Evolutionary conservation across 139 green algal species (phyloP).

Genomic region (Micractinium conductrix): DNA sequence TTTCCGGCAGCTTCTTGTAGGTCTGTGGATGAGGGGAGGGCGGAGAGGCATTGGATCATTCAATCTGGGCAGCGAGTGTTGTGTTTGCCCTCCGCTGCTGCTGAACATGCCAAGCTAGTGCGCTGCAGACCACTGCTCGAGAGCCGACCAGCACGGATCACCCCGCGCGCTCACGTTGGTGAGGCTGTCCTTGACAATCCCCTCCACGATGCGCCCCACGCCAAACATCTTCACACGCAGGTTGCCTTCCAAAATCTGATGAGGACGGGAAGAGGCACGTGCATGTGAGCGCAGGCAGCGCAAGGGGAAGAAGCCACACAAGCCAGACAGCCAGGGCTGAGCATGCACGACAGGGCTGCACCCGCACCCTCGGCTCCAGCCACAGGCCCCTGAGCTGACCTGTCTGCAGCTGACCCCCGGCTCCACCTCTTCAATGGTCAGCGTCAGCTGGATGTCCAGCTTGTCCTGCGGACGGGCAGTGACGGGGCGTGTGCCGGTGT

Average conservation of each 20-base stretch:
- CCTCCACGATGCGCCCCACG: constrained; percentile 51
- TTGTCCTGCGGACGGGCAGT: too few species aligned
- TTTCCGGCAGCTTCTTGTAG: constrained; percentile 46
- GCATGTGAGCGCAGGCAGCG: not conserved
- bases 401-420: constrained; percentile 33
- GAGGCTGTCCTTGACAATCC: constrained; percentile 45
- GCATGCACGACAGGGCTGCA: not conserved
- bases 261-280: not conserved
- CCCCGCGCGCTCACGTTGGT: constrained; percentile 17
- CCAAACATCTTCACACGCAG: constrained; percentile 47
- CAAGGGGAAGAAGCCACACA: not conserved
- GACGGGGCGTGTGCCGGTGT: too few species aligned
- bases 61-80: not conserved
- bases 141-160: not conserved
- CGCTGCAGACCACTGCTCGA: not conserved
- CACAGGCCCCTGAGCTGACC: constrained; percentile 2
- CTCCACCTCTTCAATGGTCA: constrained; percentile 46
- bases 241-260: constrained; percentile 38
- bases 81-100: too few species aligned
- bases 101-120: too few species aligned
- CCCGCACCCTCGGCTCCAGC: not conserved
- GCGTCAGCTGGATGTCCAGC: constrained; percentile 34
- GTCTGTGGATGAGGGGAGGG: not conserved
- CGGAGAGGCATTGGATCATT: not conserved
- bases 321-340: not conserved